phyloP scores from a whole-genome alignment of 1,139 yeast genomes.

The Pichia sp. region DNA sequence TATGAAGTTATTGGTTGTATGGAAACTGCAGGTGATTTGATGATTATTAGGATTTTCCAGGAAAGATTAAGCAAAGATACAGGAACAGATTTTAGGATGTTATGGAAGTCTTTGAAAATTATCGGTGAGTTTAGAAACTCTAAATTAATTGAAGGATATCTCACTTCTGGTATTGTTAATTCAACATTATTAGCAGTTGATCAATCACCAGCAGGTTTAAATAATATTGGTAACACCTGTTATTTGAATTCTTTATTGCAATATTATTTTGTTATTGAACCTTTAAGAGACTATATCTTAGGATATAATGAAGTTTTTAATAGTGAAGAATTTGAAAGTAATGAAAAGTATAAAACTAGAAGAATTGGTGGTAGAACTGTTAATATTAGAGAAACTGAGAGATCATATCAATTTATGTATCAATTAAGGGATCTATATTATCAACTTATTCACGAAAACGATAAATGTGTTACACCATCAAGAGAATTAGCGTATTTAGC shows the following conservation, averaged over 20 bases:
- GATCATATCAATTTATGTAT: conserved; percentile 76
- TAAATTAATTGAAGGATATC: conserved; percentile 45
- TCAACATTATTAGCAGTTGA: conserved; percentile 53
- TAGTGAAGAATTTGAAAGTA: conserved; percentile 27
- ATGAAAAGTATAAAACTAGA: conserved; percentile 34
- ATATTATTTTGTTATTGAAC: conserved; percentile 79
- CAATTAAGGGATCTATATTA: conserved; percentile 63
- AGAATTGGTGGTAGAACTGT: conserved; percentile 85
- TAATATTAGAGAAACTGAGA: conserved; percentile 60
- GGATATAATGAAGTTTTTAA: conserved; percentile 37
- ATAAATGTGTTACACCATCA: conserved; percentile 70
- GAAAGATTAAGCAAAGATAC: conserved; percentile 31
- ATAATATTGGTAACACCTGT: conserved; percentile 93
- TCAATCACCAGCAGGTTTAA: conserved; percentile 84
- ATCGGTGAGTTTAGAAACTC: conserved; percentile 47
- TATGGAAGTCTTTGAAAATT: conserved; percentile 45
- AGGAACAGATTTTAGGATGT: conserved; percentile 38
- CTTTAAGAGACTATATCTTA: conserved; percentile 64
- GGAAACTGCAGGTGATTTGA: conserved; percentile 46
- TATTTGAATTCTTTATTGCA: conserved; percentile 85
- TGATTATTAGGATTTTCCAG: conserved; percentile 51
- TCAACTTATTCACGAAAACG: conserved; percentile 58
- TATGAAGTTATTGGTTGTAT: conserved; percentile 40
- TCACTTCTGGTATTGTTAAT: conserved; percentile 55
- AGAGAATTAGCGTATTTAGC: conserved; percentile 85